Percentiles rank a stretch among this genome's conserved stretches.
Conservation (phyloP, 1,139 yeast species). For the Taiozyma onychis region DNA sequence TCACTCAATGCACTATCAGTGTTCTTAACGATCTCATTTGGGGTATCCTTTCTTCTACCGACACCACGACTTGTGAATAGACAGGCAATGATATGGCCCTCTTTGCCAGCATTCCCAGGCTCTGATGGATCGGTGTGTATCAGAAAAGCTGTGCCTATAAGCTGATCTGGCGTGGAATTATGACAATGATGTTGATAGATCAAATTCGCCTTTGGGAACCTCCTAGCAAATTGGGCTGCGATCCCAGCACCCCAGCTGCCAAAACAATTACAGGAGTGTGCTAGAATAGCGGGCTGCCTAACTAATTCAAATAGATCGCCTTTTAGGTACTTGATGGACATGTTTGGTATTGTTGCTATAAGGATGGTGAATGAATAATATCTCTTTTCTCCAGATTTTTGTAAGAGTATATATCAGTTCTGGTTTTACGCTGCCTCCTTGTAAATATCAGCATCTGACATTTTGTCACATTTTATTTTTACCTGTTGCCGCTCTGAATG, state of each 20-base stretch:
- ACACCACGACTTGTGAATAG: conserved; percentile 53
- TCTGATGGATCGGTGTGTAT: conserved; percentile 33
- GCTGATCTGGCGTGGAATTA: conserved; percentile 20
- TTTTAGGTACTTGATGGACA: conserved; percentile 39
- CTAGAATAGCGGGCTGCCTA: conserved; percentile 37
- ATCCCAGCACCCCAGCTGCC: conserved; percentile 89
- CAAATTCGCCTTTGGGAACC: conserved; percentile 48
- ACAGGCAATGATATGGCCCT: conserved; percentile 46
- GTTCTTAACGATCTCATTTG: conserved; percentile 39
- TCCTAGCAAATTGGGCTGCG: conserved; percentile 45
- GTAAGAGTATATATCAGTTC: background rate
- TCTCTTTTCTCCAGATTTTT: conserved; percentile 17
- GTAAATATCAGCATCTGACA: background rate
- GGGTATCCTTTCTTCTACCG: conserved; percentile 33
- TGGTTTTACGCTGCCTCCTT: background rate
- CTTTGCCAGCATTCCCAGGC: conserved; percentile 25
- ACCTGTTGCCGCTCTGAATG: background rate
- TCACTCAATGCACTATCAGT: conserved; percentile 46
- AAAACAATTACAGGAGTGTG: conserved; percentile 75
- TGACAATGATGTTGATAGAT: conserved; percentile 45
- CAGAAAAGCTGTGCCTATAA: conserved; percentile 52
- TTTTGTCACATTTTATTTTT: background rate
- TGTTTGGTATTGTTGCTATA: background rate
- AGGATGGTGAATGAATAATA: background rate
- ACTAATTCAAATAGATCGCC: conserved; percentile 52